phyloP scores from a whole-genome alignment of 371 early-diverging fungal species.

The Mucor indicus region DNA sequence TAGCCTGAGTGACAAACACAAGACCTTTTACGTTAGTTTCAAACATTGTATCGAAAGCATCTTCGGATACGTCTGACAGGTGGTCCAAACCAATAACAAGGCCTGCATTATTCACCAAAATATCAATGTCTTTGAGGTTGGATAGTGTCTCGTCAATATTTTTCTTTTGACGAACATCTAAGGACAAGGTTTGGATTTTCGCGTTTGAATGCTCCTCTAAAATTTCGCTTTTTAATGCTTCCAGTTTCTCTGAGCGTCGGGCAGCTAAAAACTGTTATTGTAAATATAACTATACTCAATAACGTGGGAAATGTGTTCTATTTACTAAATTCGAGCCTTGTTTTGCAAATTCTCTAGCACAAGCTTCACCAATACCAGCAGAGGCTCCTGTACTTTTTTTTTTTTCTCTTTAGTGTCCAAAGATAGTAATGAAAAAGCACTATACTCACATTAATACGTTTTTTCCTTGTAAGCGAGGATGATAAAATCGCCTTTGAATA shows the following conservation, averaged over 20 bases:
- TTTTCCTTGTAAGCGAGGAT: conserved; percentile 40
- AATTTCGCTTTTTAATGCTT: conserved; percentile 54
- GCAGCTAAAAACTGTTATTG: conserved; percentile 74
- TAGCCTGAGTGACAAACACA: conserved; percentile 73
- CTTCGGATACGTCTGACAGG: conserved; percentile 59
- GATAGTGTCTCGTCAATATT: conserved; percentile 55
- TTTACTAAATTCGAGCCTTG: conserved; percentile 73
- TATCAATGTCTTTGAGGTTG: conserved; percentile 33
- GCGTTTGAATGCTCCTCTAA: conserved; percentile 38
- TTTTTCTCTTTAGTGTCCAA: neutral
- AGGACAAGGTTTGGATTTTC: conserved; percentile 54
- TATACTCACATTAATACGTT: conserved; percentile 41
- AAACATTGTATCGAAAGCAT: conserved; percentile 77
- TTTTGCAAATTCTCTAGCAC: conserved; percentile 82
- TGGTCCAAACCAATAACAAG: conserved; percentile 81
- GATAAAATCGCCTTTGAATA: conserved; percentile 8
- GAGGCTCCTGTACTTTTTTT: conserved; percentile 79
- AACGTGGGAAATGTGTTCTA: no score
- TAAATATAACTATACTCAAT: no score
- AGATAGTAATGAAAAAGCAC: neutral
- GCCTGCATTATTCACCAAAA: conserved; percentile 52
- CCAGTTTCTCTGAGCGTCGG: conserved; percentile 69
- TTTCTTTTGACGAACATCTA: conserved; percentile 71
- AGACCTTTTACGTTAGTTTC: conserved; percentile 92
- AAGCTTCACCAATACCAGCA: conserved; percentile 86